Conservation (phyloP, 305 asterid species). For the Coffea humblotiana region DNA sequence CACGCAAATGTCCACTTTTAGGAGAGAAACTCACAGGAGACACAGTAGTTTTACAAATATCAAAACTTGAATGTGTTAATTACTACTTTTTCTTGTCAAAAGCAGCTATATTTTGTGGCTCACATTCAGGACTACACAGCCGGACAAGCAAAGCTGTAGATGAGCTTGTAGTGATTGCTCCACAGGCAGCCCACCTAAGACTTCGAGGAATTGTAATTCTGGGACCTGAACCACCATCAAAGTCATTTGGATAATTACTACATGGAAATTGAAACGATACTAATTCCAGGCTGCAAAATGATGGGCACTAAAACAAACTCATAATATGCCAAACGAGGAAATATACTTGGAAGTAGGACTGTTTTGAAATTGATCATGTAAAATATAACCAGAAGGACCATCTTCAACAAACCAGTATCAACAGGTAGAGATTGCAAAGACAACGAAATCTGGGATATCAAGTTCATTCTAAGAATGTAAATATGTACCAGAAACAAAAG, state of each 20-base stretch:
- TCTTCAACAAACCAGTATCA: neutral
- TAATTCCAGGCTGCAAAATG: neutral
- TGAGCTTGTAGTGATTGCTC: constrained; percentile 66
- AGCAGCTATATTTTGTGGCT: constrained; percentile 87
- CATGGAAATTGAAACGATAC: neutral
- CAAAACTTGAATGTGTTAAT: neutral
- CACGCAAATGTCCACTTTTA: neutral
- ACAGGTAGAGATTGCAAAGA: neutral
- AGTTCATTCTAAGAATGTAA: neutral
- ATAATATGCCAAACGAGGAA: neutral
- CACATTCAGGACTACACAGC: constrained; percentile 84
- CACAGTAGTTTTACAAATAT: neutral
- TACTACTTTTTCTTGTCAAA: constrained; percentile 48
- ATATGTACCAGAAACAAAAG: neutral
- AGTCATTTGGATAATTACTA: neutral
- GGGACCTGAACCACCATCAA: constrained; percentile 57
- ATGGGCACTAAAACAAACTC: neutral
- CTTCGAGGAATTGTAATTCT: constrained; percentile 73
- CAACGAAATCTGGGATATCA: neutral
- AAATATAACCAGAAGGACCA: neutral
- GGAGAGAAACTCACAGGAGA: neutral
- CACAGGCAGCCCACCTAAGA: constrained; percentile 85
- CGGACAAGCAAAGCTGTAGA: constrained; percentile 74
- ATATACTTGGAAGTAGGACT: neutral
- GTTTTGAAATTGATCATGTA: neutral